A percentile compares a stretch with the other conserved stretches of the same genome.
Conservation (phyloP, 208 protist genomes). For the Trypanosoma scelopori region DNA sequence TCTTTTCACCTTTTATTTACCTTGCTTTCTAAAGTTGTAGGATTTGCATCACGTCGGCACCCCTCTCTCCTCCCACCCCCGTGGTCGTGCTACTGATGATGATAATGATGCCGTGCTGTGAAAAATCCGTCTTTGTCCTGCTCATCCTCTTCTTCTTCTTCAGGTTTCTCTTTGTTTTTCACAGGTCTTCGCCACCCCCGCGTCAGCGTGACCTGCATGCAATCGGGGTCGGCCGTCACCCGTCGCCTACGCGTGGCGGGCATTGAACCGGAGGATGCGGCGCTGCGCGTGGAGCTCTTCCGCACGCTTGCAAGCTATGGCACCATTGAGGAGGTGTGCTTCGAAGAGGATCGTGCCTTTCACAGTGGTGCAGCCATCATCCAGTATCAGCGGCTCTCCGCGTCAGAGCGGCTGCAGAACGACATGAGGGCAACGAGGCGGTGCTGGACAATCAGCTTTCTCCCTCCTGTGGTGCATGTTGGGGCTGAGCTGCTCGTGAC, state of each 20-base stretch:
- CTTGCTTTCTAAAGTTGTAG: too few relatives aligned
- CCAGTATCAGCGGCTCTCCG: constrained; percentile 77
- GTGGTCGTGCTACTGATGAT: too few relatives aligned
- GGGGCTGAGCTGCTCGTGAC: constrained; percentile 47
- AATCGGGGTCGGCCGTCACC: constrained; percentile 15
- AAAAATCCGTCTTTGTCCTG: not conserved
- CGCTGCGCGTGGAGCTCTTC: constrained; percentile 53
- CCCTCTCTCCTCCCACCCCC: too few relatives aligned
- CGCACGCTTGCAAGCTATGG: constrained; percentile 65
- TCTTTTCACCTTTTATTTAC: not conserved
- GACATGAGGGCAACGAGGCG: constrained; percentile 39
- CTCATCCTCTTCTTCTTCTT: constrained; percentile 2
- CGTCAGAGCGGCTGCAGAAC: constrained; percentile 50
- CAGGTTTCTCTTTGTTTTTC: constrained; percentile 13
- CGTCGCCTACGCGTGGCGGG: constrained; percentile 56
- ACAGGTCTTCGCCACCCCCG: not conserved
- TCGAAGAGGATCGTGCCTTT: constrained; percentile 53
- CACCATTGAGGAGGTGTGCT: constrained; percentile 51
- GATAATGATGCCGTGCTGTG: too few relatives aligned
- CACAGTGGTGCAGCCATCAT: constrained; percentile 47
- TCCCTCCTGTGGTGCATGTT: constrained; percentile 41
- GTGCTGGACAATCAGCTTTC: constrained; percentile 46
- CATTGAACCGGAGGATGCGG: constrained; percentile 46
- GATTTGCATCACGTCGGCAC: too few relatives aligned
- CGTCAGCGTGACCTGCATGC: constrained; percentile 5